Evolutionary conservation across 1,284 basidiomycete genomes (phyloP).

Genomic region (Trichosporon sp.): DNA sequence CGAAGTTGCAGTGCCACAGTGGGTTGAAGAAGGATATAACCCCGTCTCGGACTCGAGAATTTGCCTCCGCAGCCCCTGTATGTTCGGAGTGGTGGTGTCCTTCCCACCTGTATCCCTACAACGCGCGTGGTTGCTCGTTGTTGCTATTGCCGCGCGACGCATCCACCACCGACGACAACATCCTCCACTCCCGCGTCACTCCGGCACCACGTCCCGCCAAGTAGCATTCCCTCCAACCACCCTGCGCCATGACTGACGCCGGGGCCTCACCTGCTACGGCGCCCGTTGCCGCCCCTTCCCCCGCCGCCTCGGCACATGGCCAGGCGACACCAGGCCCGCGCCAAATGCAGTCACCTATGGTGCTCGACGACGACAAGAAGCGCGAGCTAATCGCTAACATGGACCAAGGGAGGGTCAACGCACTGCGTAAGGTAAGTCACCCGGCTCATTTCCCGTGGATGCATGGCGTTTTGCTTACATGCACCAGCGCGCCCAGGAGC

Average conservation of each 20-base stretch:
- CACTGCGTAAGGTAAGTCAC: conserved; percentile 31
- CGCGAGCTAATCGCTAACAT: conserved; percentile 36
- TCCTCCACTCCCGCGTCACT: not conserved
- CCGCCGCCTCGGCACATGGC: conserved; percentile 1
- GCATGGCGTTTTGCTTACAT: conserved; percentile 10
- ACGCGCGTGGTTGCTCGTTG: conserved; percentile 3
- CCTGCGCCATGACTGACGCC: conserved; percentile 15
- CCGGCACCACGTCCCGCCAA: not conserved
- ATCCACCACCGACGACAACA: conserved; percentile 1
- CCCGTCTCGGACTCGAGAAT: not conserved
- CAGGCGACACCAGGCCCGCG: conserved; percentile 9
- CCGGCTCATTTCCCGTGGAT: not conserved
- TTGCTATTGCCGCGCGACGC: conserved; percentile 4
- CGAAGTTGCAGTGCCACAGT: not conserved
- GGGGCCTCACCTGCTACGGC: conserved; percentile 16
- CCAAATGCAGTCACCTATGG: conserved; percentile 7
- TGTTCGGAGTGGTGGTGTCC: not conserved
- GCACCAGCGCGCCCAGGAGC: conserved; percentile 31
- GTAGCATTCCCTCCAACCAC: not conserved
- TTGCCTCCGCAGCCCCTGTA: not conserved
- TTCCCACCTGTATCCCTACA: not conserved
- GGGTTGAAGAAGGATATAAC: not conserved
- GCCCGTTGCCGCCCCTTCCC: conserved; percentile 10
- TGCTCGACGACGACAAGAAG: conserved; percentile 36
- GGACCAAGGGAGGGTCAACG: conserved; percentile 26